These are phyloP conservation scores for Garcia nutans DNA, from an alignment of 345 rosid species.

Conservation along the genomic window DNA sequence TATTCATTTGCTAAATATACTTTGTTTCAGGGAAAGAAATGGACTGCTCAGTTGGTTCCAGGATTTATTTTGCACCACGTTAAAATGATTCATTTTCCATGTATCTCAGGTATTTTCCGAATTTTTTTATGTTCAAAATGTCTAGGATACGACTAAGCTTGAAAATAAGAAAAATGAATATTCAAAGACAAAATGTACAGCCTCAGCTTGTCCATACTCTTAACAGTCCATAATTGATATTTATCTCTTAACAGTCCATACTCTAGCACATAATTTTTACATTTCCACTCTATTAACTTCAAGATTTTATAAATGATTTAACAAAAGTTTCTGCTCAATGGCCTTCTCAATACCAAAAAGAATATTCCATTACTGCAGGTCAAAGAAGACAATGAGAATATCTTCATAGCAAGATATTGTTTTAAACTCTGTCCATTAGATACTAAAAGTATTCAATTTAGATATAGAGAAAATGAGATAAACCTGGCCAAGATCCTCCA, in stretches of 20 bases:
- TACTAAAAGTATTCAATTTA: not conserved
- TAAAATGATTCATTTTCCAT: not conserved
- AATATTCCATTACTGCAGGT: not conserved
- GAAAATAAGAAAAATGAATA: not conserved
- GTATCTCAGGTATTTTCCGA: not conserved
- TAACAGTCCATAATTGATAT: too few species aligned
- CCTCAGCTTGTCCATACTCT: not conserved
- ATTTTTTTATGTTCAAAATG: not conserved
- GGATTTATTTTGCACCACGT: too few species aligned
- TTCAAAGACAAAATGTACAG: not conserved
- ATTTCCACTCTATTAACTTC: not conserved
- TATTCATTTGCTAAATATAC: too few species aligned
- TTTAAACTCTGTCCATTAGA: not conserved
- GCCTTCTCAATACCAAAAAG: not conserved
- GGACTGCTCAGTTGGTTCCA: too few species aligned
- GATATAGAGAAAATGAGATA: not conserved
- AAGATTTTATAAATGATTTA: not conserved
- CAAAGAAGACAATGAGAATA: not conserved
- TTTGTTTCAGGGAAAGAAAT: too few species aligned
- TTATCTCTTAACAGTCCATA: too few species aligned
- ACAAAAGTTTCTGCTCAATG: not conserved
- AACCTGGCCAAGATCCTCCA: conserved; percentile 45
- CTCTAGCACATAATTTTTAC: not conserved
- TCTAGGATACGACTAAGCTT: not conserved
- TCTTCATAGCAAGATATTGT: not conserved